Conservation (phyloP, 1,284 basidiomycete species). For the Pulveroboletus sp. region DNA sequence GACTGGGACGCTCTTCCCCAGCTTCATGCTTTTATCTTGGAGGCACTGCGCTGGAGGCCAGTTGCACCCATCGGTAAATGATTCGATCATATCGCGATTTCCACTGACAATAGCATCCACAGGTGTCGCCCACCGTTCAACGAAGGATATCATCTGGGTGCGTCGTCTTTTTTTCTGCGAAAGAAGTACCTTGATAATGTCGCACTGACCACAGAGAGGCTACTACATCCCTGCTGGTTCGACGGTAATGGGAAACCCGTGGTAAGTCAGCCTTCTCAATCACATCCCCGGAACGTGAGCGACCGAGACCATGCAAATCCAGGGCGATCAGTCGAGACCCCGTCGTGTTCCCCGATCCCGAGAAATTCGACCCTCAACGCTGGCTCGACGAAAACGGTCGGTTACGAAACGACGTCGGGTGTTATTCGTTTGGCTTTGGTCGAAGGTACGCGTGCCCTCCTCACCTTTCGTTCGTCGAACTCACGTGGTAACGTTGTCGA, state of each 20-base stretch:
- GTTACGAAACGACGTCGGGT: conserved; percentile 52
- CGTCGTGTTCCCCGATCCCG: conserved; percentile 56
- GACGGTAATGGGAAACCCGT: conserved; percentile 58
- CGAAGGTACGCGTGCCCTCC: conserved; percentile 41
- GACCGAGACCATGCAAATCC: not conserved
- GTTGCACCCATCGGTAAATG: conserved; percentile 49
- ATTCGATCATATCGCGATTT: not conserved
- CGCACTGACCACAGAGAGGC: conserved; percentile 39
- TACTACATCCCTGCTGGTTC: conserved; percentile 61
- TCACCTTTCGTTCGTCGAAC: not conserved
- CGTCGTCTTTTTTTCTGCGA: not conserved
- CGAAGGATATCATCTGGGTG: conserved; percentile 62
- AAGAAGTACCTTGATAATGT: not conserved
- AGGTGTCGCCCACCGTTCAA: conserved; percentile 59
- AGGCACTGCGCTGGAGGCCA: conserved; percentile 66
- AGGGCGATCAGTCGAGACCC: conserved; percentile 60
- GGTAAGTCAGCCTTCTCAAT: conserved; percentile 36
- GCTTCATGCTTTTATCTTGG: conserved; percentile 61
- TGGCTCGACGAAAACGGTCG: conserved; percentile 55
- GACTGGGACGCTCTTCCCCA: conserved; percentile 55
- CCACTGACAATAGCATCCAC: not conserved
- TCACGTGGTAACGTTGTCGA: conserved; percentile 14
- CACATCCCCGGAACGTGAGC: not conserved
- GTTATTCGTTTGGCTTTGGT: conserved; percentile 61
- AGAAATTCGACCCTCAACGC: conserved; percentile 56